Percentiles rank a stretch among this genome's conserved stretches.
These are phyloP conservation scores for Backusella parvicylindrica DNA, from an alignment of 192 early-diverging fungal species.

Conservation along the genomic window DNA sequence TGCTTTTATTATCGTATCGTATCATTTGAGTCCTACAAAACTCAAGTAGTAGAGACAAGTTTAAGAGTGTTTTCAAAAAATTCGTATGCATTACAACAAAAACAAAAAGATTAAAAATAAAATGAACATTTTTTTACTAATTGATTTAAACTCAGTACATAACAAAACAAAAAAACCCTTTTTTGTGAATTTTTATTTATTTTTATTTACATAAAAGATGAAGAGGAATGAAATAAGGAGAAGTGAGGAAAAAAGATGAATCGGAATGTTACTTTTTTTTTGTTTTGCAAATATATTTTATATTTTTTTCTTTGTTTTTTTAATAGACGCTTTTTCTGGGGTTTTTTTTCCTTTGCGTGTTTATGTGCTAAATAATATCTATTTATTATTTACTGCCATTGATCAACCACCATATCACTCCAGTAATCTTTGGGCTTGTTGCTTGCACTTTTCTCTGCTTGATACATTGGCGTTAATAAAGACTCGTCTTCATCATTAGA, in stretches of 20 bases:
- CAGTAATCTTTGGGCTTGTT: background rate
- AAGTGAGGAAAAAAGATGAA: background rate
- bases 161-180: background rate
- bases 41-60: background rate
- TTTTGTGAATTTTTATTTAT: background rate
- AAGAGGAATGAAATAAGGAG: conserved; percentile 5
- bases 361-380: background rate
- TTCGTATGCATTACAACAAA: background rate
- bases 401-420: conserved; percentile 5
- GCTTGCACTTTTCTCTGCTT: background rate
- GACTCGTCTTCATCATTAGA: conserved; percentile 12
- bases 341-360: background rate
- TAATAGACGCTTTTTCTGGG: background rate
- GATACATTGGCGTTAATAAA: conserved; percentile 1
- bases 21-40: background rate
- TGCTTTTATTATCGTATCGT: background rate
- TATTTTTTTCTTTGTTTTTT: background rate
- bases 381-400: conserved; percentile 4
- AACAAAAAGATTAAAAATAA: background rate
- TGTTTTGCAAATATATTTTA: background rate
- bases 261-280: conserved; percentile 7
- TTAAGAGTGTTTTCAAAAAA: background rate
- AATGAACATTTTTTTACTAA: background rate
- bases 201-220: conserved; percentile 1
- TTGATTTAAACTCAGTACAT: background rate